Evolutionary conservation across 805 yeast genomes (phyloP).

Genomic region (Grigorovia jiainica): DNA sequence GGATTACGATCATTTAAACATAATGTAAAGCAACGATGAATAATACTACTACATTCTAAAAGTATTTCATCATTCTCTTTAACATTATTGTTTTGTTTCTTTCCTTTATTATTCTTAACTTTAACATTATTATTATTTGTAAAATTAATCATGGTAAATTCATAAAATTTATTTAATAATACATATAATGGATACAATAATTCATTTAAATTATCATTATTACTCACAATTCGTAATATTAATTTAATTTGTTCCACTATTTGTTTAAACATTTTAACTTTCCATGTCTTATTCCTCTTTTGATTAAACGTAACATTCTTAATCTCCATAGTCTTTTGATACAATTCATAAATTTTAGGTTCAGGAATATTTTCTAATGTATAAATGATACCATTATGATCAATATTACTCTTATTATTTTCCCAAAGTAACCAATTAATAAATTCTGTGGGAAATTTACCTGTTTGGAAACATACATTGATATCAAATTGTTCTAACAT

Average conservation of each 20-base stretch:
- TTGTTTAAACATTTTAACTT: conserved; percentile 14
- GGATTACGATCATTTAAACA: conserved; percentile 72
- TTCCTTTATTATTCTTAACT: not conserved
- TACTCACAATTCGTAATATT: not conserved
- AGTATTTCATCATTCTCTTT: not conserved
- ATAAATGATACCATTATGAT: not conserved
- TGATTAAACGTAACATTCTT: not conserved
- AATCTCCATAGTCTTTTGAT: conserved; percentile 5
- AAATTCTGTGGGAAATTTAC: not conserved
- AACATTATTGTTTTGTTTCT: not conserved
- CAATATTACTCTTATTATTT: not conserved
- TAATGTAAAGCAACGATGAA: conserved; percentile 65
- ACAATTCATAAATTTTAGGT: conserved; percentile 9
- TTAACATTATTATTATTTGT: not conserved
- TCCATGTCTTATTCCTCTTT: conserved; percentile 27
- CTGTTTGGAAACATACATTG: not conserved
- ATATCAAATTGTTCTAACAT: conserved; percentile 1
- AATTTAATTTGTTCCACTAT: not conserved
- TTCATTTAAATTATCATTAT: not conserved
- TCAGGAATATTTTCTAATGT: conserved; percentile 2
- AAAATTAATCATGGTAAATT: conserved; percentile 13
- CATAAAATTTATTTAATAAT: conserved; percentile 7
- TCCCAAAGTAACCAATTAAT: not conserved
- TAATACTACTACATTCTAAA: conserved; percentile 47
- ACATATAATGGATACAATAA: conserved; percentile 13